phyloP scores from a whole-genome alignment of 163 green algal species.

The Chloromonas sp. region DNA sequence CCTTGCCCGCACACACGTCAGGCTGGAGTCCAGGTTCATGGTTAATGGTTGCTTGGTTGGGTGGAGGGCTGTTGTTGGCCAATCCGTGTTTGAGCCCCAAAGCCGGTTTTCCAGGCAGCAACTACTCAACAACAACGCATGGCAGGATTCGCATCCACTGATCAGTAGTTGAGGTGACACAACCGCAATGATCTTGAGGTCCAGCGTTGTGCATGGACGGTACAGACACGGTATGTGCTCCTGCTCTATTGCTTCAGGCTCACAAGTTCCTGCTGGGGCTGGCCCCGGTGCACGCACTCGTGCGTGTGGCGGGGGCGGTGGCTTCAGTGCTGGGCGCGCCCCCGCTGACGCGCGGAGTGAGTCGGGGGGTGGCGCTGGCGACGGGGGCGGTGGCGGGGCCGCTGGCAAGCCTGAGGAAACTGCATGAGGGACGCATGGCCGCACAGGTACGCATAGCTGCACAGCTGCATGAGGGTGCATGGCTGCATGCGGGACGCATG shows the following conservation, averaged over 20 bases:
- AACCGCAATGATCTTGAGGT: no score
- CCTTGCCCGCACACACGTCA: no score
- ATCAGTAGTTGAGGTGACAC: no score
- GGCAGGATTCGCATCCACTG: no score
- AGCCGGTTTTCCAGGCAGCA: no score
- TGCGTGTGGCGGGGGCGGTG: constrained; percentile 17
- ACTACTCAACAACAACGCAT: no score
- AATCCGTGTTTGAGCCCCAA: no score
- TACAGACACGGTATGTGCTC: no score
- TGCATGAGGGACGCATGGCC: constrained; percentile 1
- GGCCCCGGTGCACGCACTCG: constrained; percentile 37
- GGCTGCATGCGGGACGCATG: background rate
- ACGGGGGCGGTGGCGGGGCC: constrained; percentile 6
- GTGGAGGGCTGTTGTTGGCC: no score
- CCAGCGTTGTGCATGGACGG: no score
- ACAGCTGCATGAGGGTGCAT: background rate
- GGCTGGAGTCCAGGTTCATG: no score
- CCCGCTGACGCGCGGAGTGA: background rate
- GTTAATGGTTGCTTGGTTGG: no score
- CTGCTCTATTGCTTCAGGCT: constrained; percentile 18
- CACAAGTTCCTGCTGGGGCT: constrained; percentile 60
- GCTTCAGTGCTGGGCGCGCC: background rate
- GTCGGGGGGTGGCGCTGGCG: background rate
- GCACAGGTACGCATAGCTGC: constrained; percentile 5
- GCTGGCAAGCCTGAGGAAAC: background rate